Base-by-base conservation (phyloP, 495 filamentous ascomycete species). In the Opeltia flavorubescens region DNA sequence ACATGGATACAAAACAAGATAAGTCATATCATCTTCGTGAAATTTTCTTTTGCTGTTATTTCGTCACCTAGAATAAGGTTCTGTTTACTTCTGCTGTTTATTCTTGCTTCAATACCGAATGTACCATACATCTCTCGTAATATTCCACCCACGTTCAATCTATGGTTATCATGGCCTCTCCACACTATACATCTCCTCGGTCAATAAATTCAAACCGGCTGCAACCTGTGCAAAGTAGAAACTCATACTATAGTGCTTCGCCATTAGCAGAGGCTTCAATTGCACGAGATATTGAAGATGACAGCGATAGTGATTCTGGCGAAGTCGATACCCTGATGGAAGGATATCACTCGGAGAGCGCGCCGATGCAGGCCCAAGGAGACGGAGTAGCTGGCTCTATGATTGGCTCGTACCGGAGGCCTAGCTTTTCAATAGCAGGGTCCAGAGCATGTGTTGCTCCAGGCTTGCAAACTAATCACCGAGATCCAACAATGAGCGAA, bases 321-420 rank as follows among this genome's bases (percentile, higher is more conserved):
- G 50, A 66, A 17, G 63, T 49, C 24, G 56, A 58, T 18, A 55
- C 49, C n/a, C 56, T 49, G 34, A 63, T 63, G 17, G 67, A 68
- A 35, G 71, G 68, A n/a, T 70, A 71, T 17, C 66, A 69, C 15
- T 59, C 68, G 17, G 38, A 21, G 67, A 68, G 26, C 62, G 64
- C 38, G 18, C 28, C 17, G 9, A 27, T 13, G 20, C 38, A 11
- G 26, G 15, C 44, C 18, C 7, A 15, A n/a, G 28, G 28, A 60
- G 40, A 53, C 57, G 25, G 52, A 58, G 26, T 13, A 59, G 64
- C 24, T 53, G 61, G 13, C 67, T 77, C 73, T 8, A 63, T 86
- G 66, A 73, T 78, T n/a, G 77, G 78, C 17, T 77, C 82, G 2
- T 84, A 86, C 56, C 72, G 77, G 6, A 72, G 81, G 24, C 83